Percentiles rank a stretch among this genome's conserved stretches.
Evolutionary conservation across 495 filamentous ascomycete species (phyloP).

Genomic region (Xylaria flabelliformis): DNA sequence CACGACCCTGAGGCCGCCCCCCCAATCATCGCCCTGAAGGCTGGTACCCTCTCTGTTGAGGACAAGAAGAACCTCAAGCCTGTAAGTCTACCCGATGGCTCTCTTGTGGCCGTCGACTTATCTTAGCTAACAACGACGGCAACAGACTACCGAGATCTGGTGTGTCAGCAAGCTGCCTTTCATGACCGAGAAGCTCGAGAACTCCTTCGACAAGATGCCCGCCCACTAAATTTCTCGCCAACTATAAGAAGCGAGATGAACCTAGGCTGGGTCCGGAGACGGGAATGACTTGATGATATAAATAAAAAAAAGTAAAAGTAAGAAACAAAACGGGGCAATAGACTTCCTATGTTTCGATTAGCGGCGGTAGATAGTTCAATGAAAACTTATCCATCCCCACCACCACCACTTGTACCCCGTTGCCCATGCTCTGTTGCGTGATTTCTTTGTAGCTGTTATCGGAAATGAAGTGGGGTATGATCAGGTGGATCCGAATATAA

Average conservation of each 20-base stretch:
- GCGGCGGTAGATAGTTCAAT: constrained; percentile 25
- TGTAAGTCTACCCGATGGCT: constrained; percentile 42
- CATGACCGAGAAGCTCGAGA: constrained; percentile 66
- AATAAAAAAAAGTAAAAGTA: constrained; percentile 20
- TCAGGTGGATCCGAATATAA: background rate
- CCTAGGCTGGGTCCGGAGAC: background rate
- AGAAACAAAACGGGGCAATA: constrained; percentile 23
- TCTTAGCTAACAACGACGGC: constrained; percentile 7
- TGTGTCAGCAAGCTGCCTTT: constrained; percentile 70
- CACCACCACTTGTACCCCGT: background rate
- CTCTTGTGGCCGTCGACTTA: too few species aligned
- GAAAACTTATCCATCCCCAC: constrained; percentile 12
- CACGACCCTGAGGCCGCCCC: constrained; percentile 72
- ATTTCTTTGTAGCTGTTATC: background rate
- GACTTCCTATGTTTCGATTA: constrained; percentile 26
- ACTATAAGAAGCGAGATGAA: background rate
- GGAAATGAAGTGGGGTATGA: background rate
- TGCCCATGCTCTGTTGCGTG: background rate
- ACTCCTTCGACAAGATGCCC: constrained; percentile 44
- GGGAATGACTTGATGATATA: constrained; percentile 14
- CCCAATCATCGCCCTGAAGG: constrained; percentile 72
- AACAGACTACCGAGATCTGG: constrained; percentile 72
- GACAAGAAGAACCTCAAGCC: constrained; percentile 74
- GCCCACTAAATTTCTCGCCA: constrained; percentile 16
- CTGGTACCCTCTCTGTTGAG: constrained; percentile 64